Evolutionary conservation across 2,329 filamentous ascomycete genomes (phyloP), one percentile per base, ranked within the genome.

Genomic region (Penicillium sp.): DNA sequence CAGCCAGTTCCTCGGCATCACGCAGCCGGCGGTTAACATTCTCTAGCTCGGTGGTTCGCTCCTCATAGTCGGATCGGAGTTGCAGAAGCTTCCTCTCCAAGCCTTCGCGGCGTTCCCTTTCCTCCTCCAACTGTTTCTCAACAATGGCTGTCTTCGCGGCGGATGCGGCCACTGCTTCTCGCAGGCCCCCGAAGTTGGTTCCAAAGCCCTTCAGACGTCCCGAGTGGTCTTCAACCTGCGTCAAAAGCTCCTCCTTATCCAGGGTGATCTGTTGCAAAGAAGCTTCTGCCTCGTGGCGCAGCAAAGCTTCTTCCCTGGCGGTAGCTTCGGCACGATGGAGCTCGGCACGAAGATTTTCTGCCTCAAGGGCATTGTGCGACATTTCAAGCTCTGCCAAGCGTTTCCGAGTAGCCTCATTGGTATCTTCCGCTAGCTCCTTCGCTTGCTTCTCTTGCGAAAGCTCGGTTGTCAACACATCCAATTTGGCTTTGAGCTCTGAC

Each of bases 351-450:
- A 99, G 76, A 21, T 85, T 87, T 69, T 97, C 93, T 7, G 95
- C 78, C 68, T 99, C 93, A 1, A 89, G 84, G 3, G 90, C 87
- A 30, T 89, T 91, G 64, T 88, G 87, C 66, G 96, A 93, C 36
- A 81, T 81, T 68, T 97, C 93, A 2, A 99, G 79, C 61, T 97
- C 91, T 7, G 84, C 78, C 71, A 96, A 87, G 18, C 93, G 87
- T 70, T 86, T 88, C 68, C 96, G 88, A 2, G 92, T 88, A 21
- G 90, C 89, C 60, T 87, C 86, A 4, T 88, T 82, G 2, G 90
- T 95, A 52, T 97, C 93, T 66, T 99, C 94, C 0, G 94, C 91
- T 12, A 97, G 78, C 64, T 91, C 86, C 43, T 91, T 85, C 4
- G 90, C 87, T 54, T 84, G 87, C 66, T 81, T 90, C 73, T 99